Conservation (phyloP, 169 alveolate species). For the Plasmodium ovale region DNA sequence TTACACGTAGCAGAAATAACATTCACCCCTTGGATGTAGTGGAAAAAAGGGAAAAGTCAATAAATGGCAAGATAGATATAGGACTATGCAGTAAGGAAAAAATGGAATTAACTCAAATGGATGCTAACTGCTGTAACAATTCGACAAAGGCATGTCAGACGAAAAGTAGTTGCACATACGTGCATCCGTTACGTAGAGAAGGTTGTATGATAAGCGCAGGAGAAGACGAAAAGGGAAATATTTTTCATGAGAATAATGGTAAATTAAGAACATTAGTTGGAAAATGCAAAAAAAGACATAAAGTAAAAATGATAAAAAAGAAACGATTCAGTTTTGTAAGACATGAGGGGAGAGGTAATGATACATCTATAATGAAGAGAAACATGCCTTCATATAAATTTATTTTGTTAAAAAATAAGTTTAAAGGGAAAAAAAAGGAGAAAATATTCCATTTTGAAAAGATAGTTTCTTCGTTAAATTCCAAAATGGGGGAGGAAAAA, state of each 20-base stretch:
- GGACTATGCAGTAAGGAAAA: neutral
- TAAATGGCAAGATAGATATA: neutral
- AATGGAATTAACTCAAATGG: neutral
- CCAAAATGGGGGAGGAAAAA: neutral
- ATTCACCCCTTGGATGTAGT: neutral
- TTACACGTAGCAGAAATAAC: neutral
- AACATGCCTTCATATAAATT: conserved; percentile 4
- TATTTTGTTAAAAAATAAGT: conserved; percentile 7
- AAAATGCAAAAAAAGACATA: neutral
- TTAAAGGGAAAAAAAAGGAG: conserved; percentile 23
- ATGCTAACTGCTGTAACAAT: too few relatives aligned
- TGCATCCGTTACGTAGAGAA: neutral
- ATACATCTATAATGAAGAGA: conserved; percentile 3
- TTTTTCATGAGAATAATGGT: conserved; percentile 1
- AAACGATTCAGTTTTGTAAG: neutral
- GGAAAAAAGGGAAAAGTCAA: neutral
- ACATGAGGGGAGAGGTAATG: neutral
- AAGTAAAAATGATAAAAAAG: neutral
- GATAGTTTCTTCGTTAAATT: neutral
- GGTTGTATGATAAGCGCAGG: neutral
- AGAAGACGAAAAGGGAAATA: neutral
- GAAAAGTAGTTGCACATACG: neutral
- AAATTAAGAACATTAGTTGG: neutral
- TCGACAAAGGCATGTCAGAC: neutral
- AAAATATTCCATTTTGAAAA: conserved; percentile 1